Conservation (phyloP, 352 stramenopile genomes). For the Pythium monospermum region DNA sequence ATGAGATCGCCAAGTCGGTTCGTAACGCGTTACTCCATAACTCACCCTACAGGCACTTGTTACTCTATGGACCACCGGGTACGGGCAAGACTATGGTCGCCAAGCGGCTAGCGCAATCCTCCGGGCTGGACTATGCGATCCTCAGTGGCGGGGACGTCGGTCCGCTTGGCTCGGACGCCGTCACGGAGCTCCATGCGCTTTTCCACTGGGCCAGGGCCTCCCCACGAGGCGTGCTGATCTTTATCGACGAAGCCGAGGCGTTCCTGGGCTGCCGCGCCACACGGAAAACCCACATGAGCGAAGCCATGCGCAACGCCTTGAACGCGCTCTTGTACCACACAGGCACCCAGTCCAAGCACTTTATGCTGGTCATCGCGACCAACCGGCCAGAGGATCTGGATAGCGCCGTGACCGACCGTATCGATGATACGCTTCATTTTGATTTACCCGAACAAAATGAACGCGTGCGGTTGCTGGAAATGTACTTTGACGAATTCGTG, state of each 20-base stretch:
- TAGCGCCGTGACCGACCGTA: slow-evolving; percentile 98
- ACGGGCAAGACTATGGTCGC: slow-evolving; percentile 99
- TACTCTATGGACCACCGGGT: slow-evolving; percentile 96
- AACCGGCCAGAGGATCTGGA: slow-evolving; percentile 99
- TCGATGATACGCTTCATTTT: slow-evolving; percentile 99
- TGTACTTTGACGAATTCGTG: too few relatives aligned
- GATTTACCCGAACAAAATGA: slow-evolving; percentile 91
- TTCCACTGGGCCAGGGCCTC: slow-evolving; percentile 98
- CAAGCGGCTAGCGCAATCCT: slow-evolving; percentile 94
- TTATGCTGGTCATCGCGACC: slow-evolving; percentile 99
- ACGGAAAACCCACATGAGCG: slow-evolving; percentile 89
- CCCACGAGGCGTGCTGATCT: slow-evolving; percentile 94
- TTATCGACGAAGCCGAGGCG: slow-evolving; percentile 99
- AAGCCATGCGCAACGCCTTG: slow-evolving; percentile 98
- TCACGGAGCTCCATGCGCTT: slow-evolving; percentile 99
- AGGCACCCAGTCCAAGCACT: slow-evolving; percentile 96
- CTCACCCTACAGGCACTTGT: slow-evolving; percentile 96
- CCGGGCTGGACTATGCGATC: slow-evolving; percentile 98
- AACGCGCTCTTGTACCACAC: slow-evolving; percentile 99
- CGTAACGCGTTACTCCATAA: slow-evolving; percentile 98
- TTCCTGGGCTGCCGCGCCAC: slow-evolving; percentile 98
- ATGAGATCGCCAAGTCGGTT: slow-evolving; percentile 94
- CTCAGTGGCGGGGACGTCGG: slow-evolving; percentile 98
- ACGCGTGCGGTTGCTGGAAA: slow-evolving; percentile 95
- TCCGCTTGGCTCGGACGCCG: slow-evolving; percentile 94